Percentiles rank a stretch among this genome's conserved stretches.
phyloP scores from a whole-genome alignment of 805 yeast genomes.

The Yamadazyma nakazawae region DNA sequence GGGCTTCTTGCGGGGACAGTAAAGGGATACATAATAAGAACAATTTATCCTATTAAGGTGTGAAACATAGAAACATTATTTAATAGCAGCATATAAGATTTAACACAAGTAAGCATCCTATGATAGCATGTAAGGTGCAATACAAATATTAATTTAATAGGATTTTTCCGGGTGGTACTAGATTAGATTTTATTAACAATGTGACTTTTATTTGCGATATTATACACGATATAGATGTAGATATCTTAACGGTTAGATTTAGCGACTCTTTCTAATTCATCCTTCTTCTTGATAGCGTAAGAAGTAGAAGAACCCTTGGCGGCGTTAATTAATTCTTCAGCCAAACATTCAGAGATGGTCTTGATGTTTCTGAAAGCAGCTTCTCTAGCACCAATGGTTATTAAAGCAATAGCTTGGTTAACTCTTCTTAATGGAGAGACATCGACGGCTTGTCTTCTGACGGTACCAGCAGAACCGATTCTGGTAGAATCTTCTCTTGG shows the following conservation, averaged over 20 bases:
- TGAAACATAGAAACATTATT: conserved; percentile 1
- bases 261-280: conserved; percentile 99
- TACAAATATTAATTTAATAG: too few species aligned
- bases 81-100: too few species aligned
- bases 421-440: conserved; percentile 99
- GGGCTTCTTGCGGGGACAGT: conserved; percentile 10
- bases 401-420: conserved; percentile 96
- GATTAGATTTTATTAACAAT: conserved; percentile 6
- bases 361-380: conserved; percentile 99
- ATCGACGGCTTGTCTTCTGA: conserved; percentile 99
- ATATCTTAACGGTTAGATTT: conserved; percentile 97
- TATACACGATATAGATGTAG: conserved; percentile 15
- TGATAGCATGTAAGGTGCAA: too few species aligned
- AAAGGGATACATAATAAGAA: conserved; percentile 14
- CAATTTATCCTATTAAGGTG: conserved; percentile 22
- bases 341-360: conserved; percentile 99
- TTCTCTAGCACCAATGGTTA: conserved; percentile 99
- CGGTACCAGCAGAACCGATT: conserved; percentile 99
- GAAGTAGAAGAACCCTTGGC: conserved; percentile 99
- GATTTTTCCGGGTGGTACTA: too few species aligned
- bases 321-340: conserved; percentile 99
- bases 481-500: conserved; percentile 99
- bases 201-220: conserved; percentile 9
- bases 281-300: conserved; percentile 99
- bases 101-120: too few species aligned